These are phyloP conservation scores for Penicillium egyptiacum DNA, from an alignment of 495 filamentous ascomycete genomes.

Conservation along the genomic window DNA sequence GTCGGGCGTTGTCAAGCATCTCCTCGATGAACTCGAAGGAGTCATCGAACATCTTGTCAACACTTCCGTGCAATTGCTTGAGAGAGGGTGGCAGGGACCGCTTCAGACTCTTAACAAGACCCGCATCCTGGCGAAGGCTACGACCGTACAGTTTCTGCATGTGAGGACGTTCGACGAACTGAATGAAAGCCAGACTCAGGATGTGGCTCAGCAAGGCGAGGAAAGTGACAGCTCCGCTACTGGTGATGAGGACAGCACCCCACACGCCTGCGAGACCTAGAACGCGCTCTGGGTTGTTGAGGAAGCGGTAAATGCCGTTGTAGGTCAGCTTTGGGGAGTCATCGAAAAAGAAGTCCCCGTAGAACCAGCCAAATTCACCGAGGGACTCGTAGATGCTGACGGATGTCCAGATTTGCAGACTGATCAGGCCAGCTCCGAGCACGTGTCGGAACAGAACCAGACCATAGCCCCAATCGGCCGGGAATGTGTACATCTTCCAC, in stretches of 20 bases:
- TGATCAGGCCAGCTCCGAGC: constrained; percentile 73
- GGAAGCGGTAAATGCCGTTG: constrained; percentile 93
- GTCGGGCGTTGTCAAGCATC: constrained; percentile 80
- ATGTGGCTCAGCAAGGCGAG: constrained; percentile 84
- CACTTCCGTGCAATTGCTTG: constrained; percentile 71
- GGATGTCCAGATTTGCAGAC: constrained; percentile 90
- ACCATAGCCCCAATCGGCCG: constrained; percentile 80
- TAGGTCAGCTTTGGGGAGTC: constrained; percentile 85
- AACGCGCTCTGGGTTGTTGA: constrained; percentile 96
- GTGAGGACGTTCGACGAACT: constrained; percentile 92
- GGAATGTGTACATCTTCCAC: constrained; percentile 93
- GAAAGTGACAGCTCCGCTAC: constrained; percentile 77
- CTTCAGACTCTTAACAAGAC: constrained; percentile 85
- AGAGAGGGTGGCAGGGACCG: constrained; percentile 83
- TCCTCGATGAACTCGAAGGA: constrained; percentile 88
- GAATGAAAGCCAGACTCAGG: constrained; percentile 81
- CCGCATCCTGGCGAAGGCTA: constrained; percentile 80
- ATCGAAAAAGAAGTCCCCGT: constrained; percentile 94
- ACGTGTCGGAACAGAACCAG: constrained; percentile 84
- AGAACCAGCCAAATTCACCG: constrained; percentile 99
- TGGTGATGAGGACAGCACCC: constrained; percentile 91
- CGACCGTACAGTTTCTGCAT: constrained; percentile 97
- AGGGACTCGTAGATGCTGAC: constrained; percentile 94
- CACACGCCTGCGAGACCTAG: constrained; percentile 94
- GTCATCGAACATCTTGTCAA: constrained; percentile 83